Evolutionary conservation across 2,329 filamentous ascomycete species (phyloP), one percentile per base, ranked within the genome.

Genomic region (Colletotrichum noveboracense): DNA sequence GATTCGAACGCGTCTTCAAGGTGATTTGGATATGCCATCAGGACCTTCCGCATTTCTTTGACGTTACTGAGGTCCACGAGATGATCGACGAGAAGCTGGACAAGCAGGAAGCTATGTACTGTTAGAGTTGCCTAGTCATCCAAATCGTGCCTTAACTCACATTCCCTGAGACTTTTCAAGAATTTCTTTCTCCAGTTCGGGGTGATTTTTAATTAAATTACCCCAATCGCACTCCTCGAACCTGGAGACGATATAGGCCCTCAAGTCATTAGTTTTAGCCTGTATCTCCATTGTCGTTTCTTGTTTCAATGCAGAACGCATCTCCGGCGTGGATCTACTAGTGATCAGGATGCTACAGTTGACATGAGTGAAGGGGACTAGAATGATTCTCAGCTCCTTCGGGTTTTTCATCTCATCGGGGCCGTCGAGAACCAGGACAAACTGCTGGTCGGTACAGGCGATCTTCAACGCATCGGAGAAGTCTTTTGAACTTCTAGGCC

Each of bases 1-100:
- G 38, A 43, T 12, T 43, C 38, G 18, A 43, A 43, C 5, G 38
- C 38, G 1, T 43, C 18, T 0, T 43, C 9, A 1, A 43, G 38
- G 18, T 43, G 38, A 1, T 1, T 43, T 0, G 38, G 38, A 3
- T 3, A 43, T 1, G 5, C 8, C 18, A 6, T 3, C 9, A 43
- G 9, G 38, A 9, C 38, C 1, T 43, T 43, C 1, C 38, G 18
- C 38, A 48, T 48, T 6, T 48, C 18, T n/a, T 48, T n/a, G 3
- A 48, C 38, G 1, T 1, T 48, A 21, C 18, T n/a, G 38, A 48
- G 38, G 18, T 48, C 38, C 0, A 48, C 38, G 1, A 48, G 38
- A 1, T 48, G 38, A 2, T 48, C 38, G 5, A 48, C 38, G 0
- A 21, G n/a, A 52, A 52, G 43, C 43, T 2, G 43, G 6, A 52